These are phyloP conservation scores for Diphasiastrum complanatum DNA, from an alignment of 83 land plant genomes.

Conservation along the genomic window DNA sequence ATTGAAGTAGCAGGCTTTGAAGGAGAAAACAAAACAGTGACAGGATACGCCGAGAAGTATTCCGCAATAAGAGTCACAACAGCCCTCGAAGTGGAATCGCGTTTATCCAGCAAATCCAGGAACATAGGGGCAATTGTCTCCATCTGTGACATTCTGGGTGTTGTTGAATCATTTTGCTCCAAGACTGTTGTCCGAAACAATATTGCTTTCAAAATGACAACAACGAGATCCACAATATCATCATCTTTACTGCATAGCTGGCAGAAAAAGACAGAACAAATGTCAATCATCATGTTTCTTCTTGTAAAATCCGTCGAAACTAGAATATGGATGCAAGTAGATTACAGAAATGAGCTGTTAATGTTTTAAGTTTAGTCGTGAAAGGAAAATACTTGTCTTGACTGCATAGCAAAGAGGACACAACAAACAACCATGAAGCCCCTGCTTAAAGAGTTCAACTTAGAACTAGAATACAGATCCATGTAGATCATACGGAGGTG, in stretches of 20 bases:
- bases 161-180: not conserved
- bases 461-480: too few species aligned
- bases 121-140: slow-evolving; percentile 4
- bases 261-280: not conserved
- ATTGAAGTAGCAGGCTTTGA: not conserved
- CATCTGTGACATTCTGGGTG: not conserved
- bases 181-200: slow-evolving; percentile 4
- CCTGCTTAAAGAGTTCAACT: too few species aligned
- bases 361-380: too few species aligned
- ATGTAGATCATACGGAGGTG: too few species aligned
- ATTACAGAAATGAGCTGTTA: too few species aligned
- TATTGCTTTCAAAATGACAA: slow-evolving; percentile 7
- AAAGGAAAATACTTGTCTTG: too few species aligned
- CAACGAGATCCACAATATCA: slow-evolving; percentile 6
- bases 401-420: too few species aligned
- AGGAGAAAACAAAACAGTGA: not conserved
- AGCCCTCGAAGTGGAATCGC: slow-evolving; percentile 11
- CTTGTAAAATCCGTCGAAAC: too few species aligned
- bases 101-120: slow-evolving; percentile 14
- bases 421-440: too few species aligned
- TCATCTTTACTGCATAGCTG: slow-evolving; percentile 5
- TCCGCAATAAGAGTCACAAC: slow-evolving; percentile 12
- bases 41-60: slow-evolving; percentile 4
- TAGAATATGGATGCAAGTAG: too few species aligned
- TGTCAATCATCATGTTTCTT: too few species aligned